phyloP scores from a whole-genome alignment of 306 rosid genomes.

The Hippophae tibetana region DNA sequence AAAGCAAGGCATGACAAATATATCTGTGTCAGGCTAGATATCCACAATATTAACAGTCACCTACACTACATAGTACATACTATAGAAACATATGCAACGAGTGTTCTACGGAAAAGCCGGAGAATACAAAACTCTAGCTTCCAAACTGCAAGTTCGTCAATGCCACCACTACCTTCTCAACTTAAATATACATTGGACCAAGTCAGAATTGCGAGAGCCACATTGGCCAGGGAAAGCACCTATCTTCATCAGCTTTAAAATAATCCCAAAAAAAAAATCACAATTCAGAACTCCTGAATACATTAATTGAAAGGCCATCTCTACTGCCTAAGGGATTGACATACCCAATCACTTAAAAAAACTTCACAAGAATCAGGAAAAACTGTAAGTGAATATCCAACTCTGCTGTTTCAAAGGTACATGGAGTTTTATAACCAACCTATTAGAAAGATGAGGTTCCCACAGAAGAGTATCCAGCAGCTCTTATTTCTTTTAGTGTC shows the following conservation, averaged over 20 bases:
- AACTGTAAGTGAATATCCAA: neutral
- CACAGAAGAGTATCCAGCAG: constrained; percentile 66
- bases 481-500: constrained; percentile 79
- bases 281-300: neutral
- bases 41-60: too few relatives aligned
- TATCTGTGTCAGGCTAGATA: too few relatives aligned
- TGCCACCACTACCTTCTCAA: constrained; percentile 19
- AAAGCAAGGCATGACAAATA: too few relatives aligned
- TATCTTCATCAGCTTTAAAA: constrained; percentile 9
- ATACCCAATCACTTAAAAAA: constrained; percentile 7
- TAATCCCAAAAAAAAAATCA: neutral
- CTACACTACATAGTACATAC: too few relatives aligned
- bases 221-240: constrained; percentile 17
- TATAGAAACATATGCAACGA: too few relatives aligned
- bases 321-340: constrained; percentile 1
- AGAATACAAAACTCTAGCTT: too few relatives aligned
- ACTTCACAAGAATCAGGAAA: constrained; percentile 5
- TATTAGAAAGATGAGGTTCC: constrained; percentile 70
- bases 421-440: constrained; percentile 2
- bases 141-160: constrained; percentile 1
- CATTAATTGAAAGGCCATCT: constrained; percentile 1
- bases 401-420: neutral
- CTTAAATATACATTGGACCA: constrained; percentile 21
- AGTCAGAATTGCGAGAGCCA: constrained; percentile 16
- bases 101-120: too few relatives aligned